Conservation (phyloP, 2,329 filamentous ascomycete genomes). For the Apiospora malaysiana region DNA sequence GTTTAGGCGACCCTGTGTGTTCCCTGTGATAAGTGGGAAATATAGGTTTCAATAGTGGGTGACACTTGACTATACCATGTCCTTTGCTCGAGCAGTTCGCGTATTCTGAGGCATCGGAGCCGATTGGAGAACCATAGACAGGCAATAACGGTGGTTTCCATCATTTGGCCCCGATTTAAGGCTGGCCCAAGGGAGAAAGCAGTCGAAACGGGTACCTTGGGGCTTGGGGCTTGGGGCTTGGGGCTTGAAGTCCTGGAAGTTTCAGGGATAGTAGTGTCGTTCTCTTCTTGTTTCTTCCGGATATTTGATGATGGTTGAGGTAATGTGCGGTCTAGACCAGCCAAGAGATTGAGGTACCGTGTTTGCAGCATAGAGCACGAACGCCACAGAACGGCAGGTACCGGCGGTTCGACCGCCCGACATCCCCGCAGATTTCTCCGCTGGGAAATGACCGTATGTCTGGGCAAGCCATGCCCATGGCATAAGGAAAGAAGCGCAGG, state of each 20-base stretch:
- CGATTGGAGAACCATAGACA: background rate
- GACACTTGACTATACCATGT: background rate
- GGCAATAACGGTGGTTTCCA: background rate
- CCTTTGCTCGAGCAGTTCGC: background rate
- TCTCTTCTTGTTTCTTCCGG: background rate
- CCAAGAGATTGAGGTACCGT: background rate
- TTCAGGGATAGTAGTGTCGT: background rate
- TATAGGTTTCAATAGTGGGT: background rate
- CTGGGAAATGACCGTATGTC: background rate
- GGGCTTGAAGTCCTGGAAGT: background rate
- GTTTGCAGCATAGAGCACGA: background rate
- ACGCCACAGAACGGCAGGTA: conserved; percentile 3
- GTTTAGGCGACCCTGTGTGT: background rate
- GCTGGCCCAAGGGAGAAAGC: background rate
- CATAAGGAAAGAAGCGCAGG: background rate
- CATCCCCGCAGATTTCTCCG: conserved; percentile 7
- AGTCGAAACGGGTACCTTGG: background rate
- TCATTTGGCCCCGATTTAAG: background rate
- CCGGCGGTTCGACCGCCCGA: conserved; percentile 6
- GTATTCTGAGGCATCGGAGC: background rate
- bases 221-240: background rate
- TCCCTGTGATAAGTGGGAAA: background rate
- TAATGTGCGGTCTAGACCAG: background rate
- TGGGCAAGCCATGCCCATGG: background rate
- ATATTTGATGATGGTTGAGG: background rate